phyloP scores from a whole-genome alignment of 495 filamentous ascomycete species.

The Sphaerosporella brunnea region DNA sequence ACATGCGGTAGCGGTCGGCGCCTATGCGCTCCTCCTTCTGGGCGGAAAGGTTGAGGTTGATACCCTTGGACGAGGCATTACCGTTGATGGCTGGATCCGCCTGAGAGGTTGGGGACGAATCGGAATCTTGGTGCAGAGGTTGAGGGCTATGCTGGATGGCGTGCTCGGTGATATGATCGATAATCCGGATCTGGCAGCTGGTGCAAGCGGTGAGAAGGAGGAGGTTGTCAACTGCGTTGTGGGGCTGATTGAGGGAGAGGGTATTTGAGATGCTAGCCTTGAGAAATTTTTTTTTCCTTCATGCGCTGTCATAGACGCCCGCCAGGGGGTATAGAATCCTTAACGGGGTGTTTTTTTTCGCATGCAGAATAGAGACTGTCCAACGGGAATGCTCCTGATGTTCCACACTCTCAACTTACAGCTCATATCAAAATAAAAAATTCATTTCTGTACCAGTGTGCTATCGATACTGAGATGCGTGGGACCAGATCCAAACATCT shows the following conservation, averaged over 20 bases:
- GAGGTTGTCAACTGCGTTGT: constrained; percentile 1
- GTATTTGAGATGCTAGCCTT: too few species aligned
- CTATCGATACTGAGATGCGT: too few species aligned
- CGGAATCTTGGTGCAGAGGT: constrained; percentile 66
- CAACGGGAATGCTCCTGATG: too few species aligned
- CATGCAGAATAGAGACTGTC: too few species aligned
- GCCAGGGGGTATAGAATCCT: too few species aligned
- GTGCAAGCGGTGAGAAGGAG: not conserved
- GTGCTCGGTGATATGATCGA: constrained; percentile 63
- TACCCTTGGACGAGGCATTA: constrained; percentile 66
- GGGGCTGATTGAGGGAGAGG: constrained; percentile 2
- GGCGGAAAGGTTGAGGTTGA: constrained; percentile 69
- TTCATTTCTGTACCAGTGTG: too few species aligned
- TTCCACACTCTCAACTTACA: too few species aligned
- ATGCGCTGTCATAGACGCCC: too few species aligned
- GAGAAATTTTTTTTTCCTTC: too few species aligned
- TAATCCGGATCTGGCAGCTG: constrained; percentile 34
- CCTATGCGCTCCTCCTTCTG: constrained; percentile 81
- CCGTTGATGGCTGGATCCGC: constrained; percentile 86
- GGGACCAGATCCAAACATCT: too few species aligned
- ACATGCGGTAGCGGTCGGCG: constrained; percentile 45
- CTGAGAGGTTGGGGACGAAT: constrained; percentile 88
- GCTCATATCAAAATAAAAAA: too few species aligned
- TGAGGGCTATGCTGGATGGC: constrained; percentile 73
- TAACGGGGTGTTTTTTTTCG: too few species aligned